Conservation (phyloP, 2,329 filamentous ascomycete species). For the Pleoardoris graminearum region DNA sequence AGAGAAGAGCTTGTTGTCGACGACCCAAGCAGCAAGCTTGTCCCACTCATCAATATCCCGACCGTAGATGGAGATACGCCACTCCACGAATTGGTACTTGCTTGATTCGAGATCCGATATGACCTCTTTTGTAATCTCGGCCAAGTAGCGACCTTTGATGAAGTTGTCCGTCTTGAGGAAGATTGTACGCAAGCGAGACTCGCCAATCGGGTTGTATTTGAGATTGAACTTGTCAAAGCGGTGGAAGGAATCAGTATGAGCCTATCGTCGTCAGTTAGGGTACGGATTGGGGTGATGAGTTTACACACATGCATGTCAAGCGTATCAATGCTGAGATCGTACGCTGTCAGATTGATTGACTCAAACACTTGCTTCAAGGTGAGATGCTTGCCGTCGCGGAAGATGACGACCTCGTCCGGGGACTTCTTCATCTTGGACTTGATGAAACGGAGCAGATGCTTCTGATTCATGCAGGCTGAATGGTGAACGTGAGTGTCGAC, state of each 20-base stretch:
- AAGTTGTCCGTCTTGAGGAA: constrained; percentile 99
- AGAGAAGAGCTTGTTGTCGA: constrained; percentile 97
- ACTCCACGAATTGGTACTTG: constrained; percentile 99
- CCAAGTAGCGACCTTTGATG: constrained; percentile 91
- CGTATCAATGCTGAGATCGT: constrained; percentile 97
- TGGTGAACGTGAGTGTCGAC: constrained; percentile 99
- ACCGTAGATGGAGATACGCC: constrained; percentile 97
- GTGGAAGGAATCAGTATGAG: constrained; percentile 96
- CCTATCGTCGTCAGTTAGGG: constrained; percentile 53
- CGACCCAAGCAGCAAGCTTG: constrained; percentile 93
- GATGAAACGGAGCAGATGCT: constrained; percentile 96
- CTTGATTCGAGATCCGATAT: constrained; percentile 96
- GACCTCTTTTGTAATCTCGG: constrained; percentile 97
- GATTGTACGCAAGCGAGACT: constrained; percentile 94
- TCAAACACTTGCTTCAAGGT: constrained; percentile 93
- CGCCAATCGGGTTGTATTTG: constrained; percentile 97
- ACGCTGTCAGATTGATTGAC: constrained; percentile 95
- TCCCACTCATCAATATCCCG: constrained; percentile 94
- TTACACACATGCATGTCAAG: constrained; percentile 91
- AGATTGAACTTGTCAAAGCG: constrained; percentile 99
- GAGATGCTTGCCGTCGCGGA: constrained; percentile 86
- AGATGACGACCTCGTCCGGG: constrained; percentile 90
- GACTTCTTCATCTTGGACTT: constrained; percentile 99
- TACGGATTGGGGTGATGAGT: background rate
- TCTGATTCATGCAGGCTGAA: constrained; percentile 99